phyloP scores from a whole-genome alignment of 2,329 filamentous ascomycete species.

The Scedosporium dehoogii region DNA sequence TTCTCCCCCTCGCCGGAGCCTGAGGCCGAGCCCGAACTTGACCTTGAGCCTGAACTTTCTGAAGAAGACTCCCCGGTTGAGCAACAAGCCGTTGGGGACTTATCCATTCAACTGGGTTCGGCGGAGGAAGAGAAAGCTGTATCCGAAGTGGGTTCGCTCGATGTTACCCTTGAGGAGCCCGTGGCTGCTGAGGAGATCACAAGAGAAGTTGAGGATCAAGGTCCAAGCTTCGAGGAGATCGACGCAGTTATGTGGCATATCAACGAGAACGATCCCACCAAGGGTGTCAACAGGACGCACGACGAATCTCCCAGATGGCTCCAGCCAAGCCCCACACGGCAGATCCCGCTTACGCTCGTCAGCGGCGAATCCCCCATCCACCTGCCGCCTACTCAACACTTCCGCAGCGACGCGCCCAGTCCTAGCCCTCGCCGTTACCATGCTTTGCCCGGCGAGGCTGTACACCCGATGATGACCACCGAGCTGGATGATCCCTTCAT shows the following conservation, averaged over 20 bases:
- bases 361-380: slow-evolving; percentile 20
- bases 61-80: background rate
- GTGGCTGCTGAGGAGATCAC: slow-evolving; percentile 15
- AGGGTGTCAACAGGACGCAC: slow-evolving; percentile 58
- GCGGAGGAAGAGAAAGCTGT: slow-evolving; percentile 9
- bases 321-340: slow-evolving; percentile 29
- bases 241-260: slow-evolving; percentile 88
- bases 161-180: slow-evolving; percentile 13
- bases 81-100: background rate
- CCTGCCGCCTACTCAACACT: slow-evolving; percentile 32
- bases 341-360: slow-evolving; percentile 16
- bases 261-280: slow-evolving; percentile 61
- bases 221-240: slow-evolving; percentile 68
- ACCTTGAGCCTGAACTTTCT: slow-evolving; percentile 9
- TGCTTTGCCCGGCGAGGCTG: slow-evolving; percentile 34
- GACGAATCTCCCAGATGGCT: slow-evolving; percentile 35
- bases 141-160: slow-evolving; percentile 10
- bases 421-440: slow-evolving; percentile 48
- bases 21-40: slow-evolving; percentile 9
- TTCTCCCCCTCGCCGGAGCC: too few relatives aligned
- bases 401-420: slow-evolving; percentile 63
- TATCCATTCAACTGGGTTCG: slow-evolving; percentile 3
- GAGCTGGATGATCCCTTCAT: slow-evolving; percentile 55
- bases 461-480: slow-evolving; percentile 35
- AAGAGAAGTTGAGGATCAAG: slow-evolving; percentile 12